Evolutionary conservation across 257 asterid genomes (phyloP), one percentile per base, ranked within the genome.

Genomic region (Thymus quinquecostatus): DNA sequence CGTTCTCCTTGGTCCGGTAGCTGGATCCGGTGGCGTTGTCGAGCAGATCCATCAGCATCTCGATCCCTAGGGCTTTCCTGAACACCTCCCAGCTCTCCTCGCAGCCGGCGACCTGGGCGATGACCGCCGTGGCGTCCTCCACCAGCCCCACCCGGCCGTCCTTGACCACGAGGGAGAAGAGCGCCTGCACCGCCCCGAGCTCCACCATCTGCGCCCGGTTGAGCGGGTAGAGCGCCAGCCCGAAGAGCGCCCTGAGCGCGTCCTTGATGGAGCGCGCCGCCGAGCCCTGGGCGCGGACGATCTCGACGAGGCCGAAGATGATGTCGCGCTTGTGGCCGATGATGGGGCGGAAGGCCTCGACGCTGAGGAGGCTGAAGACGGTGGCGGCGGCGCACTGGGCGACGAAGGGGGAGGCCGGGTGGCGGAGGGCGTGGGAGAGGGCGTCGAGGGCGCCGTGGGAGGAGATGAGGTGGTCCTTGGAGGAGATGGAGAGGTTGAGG

Each of bases 51-150:
- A 91, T 84, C 90, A 94, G 69, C 60, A 94, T 86, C 58, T 87
- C 89, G 3, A 86, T 60, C 36, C 97, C 97, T 50, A 87, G 76
- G 3, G 84, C 88, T 83, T 78, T 86, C 69, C 83, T 84, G 57
- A 91, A 85, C 28, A 85, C 91, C 56, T 86, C 96, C 90, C 89
- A 87, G 77, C 96, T 84, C 82, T 94, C 97, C 80, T 84, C 95
- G 58, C 96, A 91, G 4, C 96, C 98, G 0, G 97, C 96, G 3
- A 94, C 79, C 74, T 94, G 98, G 1, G 98, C 97, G 36, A 94
- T 86, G 75, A 94, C 98, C 0, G 98, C 98, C 0, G 98, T 94
- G 5, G 95, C 93, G 61, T 94, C 98, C 77, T 94, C 98, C 9
- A 89, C 78, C 1, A 94, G 79, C 49, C 96, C 98, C 0, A 83